These are phyloP conservation scores for Trichoderma brevicompactum DNA, from an alignment of 2,329 filamentous ascomycete species.

Conservation along the genomic window DNA sequence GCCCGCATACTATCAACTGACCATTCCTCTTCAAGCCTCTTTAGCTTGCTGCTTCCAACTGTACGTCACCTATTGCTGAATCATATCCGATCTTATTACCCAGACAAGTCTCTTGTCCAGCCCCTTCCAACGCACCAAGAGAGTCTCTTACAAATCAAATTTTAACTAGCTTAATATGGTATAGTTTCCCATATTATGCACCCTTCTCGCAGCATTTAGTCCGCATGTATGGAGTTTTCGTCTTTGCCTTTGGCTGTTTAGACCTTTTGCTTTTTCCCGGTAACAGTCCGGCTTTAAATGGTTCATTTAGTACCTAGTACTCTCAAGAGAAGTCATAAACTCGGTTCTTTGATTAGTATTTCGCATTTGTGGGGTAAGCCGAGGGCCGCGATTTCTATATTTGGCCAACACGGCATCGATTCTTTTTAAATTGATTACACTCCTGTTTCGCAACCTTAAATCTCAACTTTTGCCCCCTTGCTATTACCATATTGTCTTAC, in stretches of 20 bases:
- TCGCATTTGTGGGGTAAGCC: neutral
- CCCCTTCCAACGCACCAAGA: no score
- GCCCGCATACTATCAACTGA: no score
- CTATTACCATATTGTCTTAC: no score
- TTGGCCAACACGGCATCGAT: neutral
- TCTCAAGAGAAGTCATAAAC: neutral
- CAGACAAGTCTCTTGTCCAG: no score
- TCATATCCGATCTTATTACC: no score
- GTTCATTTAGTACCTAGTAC: neutral
- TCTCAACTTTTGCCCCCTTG: neutral
- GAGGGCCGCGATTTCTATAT: neutral
- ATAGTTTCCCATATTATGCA: no score
- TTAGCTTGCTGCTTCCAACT: no score
- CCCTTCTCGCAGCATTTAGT: neutral
- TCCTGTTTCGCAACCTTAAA: neutral
- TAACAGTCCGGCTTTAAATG: constrained; percentile 1
- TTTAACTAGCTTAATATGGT: no score
- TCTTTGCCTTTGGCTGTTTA: neutral
- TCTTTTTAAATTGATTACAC: neutral
- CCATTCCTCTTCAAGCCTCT: no score
- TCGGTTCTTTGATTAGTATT: constrained; percentile 13
- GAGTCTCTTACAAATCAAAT: no score
- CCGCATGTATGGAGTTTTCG: neutral
- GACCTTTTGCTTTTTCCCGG: neutral
- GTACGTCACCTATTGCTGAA: no score